phyloP scores from a whole-genome alignment of 2,329 filamentous ascomycete species.

The Paramyrothecium roridum region DNA sequence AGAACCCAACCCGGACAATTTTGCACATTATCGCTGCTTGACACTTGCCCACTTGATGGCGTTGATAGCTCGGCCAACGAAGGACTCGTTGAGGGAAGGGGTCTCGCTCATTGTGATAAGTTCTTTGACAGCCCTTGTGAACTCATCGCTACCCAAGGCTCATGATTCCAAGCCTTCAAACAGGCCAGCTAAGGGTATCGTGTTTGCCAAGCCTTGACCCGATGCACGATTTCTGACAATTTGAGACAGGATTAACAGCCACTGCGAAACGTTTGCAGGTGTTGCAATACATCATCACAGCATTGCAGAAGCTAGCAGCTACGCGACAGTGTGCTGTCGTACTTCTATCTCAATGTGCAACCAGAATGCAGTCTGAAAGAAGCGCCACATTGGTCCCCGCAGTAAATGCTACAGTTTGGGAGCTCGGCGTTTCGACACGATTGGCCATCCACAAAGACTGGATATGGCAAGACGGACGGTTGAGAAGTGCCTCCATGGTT shows the following conservation, averaged over 20 bases:
- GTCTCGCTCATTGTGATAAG: slow-evolving; percentile 75
- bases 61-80: slow-evolving; percentile 65
- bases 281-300: slow-evolving; percentile 62
- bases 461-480: slow-evolving; percentile 45
- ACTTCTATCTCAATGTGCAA: slow-evolving; percentile 75
- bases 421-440: slow-evolving; percentile 69
- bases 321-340: slow-evolving; percentile 71
- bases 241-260: slow-evolving; percentile 27
- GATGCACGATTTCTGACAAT: slow-evolving; percentile 8
- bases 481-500: slow-evolving; percentile 53
- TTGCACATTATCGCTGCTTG: slow-evolving; percentile 49
- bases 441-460: slow-evolving; percentile 79
- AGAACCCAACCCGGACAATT: slow-evolving; percentile 22
- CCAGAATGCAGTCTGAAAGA: slow-evolving; percentile 67
- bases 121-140: slow-evolving; percentile 72
- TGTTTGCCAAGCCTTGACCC: background rate
- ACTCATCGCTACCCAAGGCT: slow-evolving; percentile 69
- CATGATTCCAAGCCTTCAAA: slow-evolving; percentile 32
- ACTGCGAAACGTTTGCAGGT: slow-evolving; percentile 46
- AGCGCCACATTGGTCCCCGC: slow-evolving; percentile 71
- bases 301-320: slow-evolving; percentile 72
- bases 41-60: slow-evolving; percentile 73
- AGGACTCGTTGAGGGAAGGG: slow-evolving; percentile 56
- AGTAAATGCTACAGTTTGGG: slow-evolving; percentile 75
- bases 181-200: slow-evolving; percentile 38